Percentiles rank a stretch among this genome's conserved stretches.
phyloP scores from a whole-genome alignment of 768 basidiomycete species.

The Sporobolomyces roseus region DNA sequence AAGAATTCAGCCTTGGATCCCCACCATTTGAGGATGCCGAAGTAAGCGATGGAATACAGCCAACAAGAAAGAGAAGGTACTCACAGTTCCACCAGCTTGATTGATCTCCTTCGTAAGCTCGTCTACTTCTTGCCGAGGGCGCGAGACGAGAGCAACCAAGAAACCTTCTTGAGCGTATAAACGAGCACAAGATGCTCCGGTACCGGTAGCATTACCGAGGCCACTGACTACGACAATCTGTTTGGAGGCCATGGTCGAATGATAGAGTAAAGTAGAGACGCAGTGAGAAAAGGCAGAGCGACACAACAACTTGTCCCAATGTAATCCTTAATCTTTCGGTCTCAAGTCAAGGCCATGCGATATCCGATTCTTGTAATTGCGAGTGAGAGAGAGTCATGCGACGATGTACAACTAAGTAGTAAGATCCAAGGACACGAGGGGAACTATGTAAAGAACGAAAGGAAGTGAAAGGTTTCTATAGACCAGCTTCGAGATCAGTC shows the following conservation, averaged over 20 bases:
- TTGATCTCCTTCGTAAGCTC: constrained; percentile 22
- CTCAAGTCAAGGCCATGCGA: too few relatives aligned
- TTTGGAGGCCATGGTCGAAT: not conserved
- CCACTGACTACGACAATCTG: constrained; percentile 26
- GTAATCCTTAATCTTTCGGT: too few relatives aligned
- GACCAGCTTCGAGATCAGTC: constrained; percentile 29
- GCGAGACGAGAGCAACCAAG: constrained; percentile 31
- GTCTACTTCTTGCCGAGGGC: constrained; percentile 29
- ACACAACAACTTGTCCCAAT: too few relatives aligned
- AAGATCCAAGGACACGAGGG: not conserved
- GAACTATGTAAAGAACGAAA: constrained; percentile 1
- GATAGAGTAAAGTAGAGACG: not conserved
- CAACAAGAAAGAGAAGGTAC: not conserved
- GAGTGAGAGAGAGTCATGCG: not conserved
- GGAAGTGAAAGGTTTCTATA: not conserved
- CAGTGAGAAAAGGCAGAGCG: too few relatives aligned
- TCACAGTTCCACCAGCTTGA: not conserved
- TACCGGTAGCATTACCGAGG: constrained; percentile 30
- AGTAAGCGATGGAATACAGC: not conserved
- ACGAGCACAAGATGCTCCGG: constrained; percentile 17
- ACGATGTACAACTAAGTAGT: not conserved
- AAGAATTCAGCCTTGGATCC: constrained; percentile 22
- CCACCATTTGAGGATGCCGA: not conserved
- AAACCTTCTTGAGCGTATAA: constrained; percentile 19
- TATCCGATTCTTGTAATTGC: not conserved